Evolutionary conservation across 2,329 filamentous ascomycete genomes (phyloP).

Genomic region (Claviceps sp.): DNA sequence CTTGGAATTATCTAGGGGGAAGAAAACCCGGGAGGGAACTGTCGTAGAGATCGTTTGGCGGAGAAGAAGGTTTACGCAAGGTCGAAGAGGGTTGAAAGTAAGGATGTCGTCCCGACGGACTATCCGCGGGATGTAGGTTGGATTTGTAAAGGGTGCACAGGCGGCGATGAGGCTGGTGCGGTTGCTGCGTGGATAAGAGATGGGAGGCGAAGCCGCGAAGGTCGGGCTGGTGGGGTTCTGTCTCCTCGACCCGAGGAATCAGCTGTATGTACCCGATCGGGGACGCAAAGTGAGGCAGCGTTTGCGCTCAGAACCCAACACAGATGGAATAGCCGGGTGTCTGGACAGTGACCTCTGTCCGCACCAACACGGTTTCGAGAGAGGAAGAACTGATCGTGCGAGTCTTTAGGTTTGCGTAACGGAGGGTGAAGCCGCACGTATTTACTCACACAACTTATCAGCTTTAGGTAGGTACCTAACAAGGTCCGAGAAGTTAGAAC

Average conservation of each 20-base stretch:
- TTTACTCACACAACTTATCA: background rate
- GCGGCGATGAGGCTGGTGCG: background rate
- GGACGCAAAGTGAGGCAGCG: constrained; percentile 1
- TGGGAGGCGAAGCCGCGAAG: background rate
- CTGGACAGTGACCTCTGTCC: background rate
- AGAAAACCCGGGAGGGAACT: background rate
- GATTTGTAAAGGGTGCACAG: background rate
- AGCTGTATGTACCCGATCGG: background rate
- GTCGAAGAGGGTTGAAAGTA: background rate
- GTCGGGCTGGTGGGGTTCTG: constrained; percentile 2
- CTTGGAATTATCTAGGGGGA: constrained; percentile 11
- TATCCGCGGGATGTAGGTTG: background rate
- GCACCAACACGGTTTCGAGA: background rate
- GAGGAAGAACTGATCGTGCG: background rate
- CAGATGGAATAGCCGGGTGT: background rate
- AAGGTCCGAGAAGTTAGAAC: background rate
- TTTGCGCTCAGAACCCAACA: background rate
- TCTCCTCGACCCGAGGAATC: background rate
- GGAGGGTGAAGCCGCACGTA: background rate
- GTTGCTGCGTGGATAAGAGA: background rate
- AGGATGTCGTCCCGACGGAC: background rate
- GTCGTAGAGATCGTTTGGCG: background rate
- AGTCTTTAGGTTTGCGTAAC: background rate
- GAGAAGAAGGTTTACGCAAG: background rate
- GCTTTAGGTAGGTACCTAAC: too few relatives aligned